Percentiles rank a stretch among this genome's conserved stretches.
Evolutionary conservation across 202 grass and related monocot genomes (phyloP).

Genomic region (Setaria viridis): DNA sequence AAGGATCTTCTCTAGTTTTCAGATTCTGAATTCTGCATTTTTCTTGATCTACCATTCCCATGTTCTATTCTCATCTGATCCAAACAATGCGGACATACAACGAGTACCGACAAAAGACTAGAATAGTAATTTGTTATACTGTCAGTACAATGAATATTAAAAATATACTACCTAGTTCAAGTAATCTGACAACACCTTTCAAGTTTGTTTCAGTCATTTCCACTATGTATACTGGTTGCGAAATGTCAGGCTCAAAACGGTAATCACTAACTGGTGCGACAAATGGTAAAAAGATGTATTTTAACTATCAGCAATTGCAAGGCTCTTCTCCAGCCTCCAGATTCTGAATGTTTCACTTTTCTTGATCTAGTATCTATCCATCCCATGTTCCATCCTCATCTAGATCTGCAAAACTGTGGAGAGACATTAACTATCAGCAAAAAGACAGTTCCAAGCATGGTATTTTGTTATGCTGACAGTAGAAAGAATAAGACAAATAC

Average conservation of each 20-base stretch:
- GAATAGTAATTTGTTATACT: background rate
- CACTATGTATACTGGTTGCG: background rate
- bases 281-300: background rate
- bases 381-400: conserved; percentile 17
- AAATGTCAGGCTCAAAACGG: background rate
- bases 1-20: background rate
- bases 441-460: background rate
- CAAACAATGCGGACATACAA: conserved; percentile 4
- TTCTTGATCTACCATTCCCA: background rate
- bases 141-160: background rate
- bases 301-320: conserved; percentile 20
- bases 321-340: background rate
- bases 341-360: background rate
- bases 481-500: background rate
- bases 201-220: conserved; percentile 10
- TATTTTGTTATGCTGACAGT: background rate
- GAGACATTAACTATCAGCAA: conserved; percentile 5
- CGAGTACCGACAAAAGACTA: conserved; percentile 5
- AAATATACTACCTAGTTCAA: background rate
- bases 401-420: conserved; percentile 6
- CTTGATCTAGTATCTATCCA: background rate
- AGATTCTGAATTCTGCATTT: background rate
- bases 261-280: background rate
- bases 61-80: conserved; percentile 28
- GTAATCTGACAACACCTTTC: conserved; percentile 13